Percentiles rank a stretch among this genome's conserved stretches.
phyloP scores from a whole-genome alignment of 306 rosid genomes.

The Fragaria iinumae region DNA sequence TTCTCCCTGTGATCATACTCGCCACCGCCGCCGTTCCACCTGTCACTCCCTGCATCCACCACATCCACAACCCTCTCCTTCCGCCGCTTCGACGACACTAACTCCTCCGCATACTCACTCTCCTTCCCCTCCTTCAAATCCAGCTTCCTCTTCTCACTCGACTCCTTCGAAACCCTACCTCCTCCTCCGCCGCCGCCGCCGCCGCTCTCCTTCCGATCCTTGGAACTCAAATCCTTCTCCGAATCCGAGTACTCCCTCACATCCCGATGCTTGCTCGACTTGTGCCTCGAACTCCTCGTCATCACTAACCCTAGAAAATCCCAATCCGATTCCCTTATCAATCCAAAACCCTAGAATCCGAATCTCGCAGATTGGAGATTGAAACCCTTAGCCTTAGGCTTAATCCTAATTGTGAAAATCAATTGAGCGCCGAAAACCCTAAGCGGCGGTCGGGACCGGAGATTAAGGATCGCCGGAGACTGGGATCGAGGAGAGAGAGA shows the following conservation, averaged over 20 bases:
- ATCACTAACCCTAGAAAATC: constrained; percentile 59
- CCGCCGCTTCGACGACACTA: constrained; percentile 75
- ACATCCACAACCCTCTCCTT: constrained; percentile 54
- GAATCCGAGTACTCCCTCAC: constrained; percentile 82
- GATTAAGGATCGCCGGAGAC: constrained; percentile 36
- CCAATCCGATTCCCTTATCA: not conserved
- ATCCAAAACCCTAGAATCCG: constrained; percentile 43
- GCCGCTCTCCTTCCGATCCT: constrained; percentile 81
- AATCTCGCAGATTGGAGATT: constrained; percentile 6
- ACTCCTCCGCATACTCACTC: constrained; percentile 57
- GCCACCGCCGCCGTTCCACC: constrained; percentile 92
- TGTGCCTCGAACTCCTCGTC: constrained; percentile 97
- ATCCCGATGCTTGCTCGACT: constrained; percentile 90
- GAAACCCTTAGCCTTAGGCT: constrained; percentile 35
- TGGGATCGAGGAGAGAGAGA: constrained; percentile 36
- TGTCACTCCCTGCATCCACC: constrained; percentile 63
- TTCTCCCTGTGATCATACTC: constrained; percentile 62
- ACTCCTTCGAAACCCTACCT: constrained; percentile 65
- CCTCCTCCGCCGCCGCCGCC: constrained; percentile 55
- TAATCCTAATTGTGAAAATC: constrained; percentile 12
- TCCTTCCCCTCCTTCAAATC: constrained; percentile 73
- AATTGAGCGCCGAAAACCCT: not conserved
- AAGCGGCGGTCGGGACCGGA: constrained; percentile 25
- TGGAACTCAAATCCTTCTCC: constrained; percentile 65
- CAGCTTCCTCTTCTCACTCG: constrained; percentile 71